Evolutionary conservation across 2,329 filamentous ascomycete species (phyloP).

Genomic region (Ceratocystis lukuohia): DNA sequence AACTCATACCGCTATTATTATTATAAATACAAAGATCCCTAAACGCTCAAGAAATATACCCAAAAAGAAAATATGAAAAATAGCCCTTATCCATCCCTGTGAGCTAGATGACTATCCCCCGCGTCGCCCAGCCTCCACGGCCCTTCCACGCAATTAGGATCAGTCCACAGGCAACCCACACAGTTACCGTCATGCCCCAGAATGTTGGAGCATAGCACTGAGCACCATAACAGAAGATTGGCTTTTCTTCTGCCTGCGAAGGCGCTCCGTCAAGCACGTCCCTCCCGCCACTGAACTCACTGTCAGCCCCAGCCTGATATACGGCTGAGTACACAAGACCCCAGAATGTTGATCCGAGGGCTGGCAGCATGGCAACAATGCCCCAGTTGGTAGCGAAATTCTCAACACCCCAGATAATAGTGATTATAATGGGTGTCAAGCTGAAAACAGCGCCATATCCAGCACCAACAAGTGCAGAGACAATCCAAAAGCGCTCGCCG

Average conservation of each 20-base stretch:
- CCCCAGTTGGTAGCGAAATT: constrained; percentile 99
- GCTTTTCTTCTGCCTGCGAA: constrained; percentile 27
- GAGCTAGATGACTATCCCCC: constrained; percentile 52
- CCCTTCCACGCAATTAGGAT: constrained; percentile 76
- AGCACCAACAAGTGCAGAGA: constrained; percentile 71
- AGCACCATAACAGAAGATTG: constrained; percentile 64
- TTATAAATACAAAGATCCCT: neutral
- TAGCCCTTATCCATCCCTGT: neutral
- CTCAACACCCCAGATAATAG: constrained; percentile 96
- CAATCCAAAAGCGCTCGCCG: constrained; percentile 67
- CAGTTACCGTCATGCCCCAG: constrained; percentile 72
- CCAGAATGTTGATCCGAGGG: constrained; percentile 78
- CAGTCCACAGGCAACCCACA: constrained; percentile 61
- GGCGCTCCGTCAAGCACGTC: neutral
- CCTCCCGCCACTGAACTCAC: constrained; percentile 25
- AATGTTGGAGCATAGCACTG: constrained; percentile 70
- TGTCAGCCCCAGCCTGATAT: constrained; percentile 54
- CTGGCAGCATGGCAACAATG: constrained; percentile 83
- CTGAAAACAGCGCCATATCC: constrained; percentile 90
- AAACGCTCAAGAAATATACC: neutral
- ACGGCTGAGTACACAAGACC: constrained; percentile 74
- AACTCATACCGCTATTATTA: neutral
- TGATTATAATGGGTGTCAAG: constrained; percentile 79
- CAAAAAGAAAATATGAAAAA: neutral
- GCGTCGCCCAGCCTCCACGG: constrained; percentile 56